Evolutionary conservation across 192 early-diverging fungal species (phyloP).

Genomic region (Entrophospora sp.): DNA sequence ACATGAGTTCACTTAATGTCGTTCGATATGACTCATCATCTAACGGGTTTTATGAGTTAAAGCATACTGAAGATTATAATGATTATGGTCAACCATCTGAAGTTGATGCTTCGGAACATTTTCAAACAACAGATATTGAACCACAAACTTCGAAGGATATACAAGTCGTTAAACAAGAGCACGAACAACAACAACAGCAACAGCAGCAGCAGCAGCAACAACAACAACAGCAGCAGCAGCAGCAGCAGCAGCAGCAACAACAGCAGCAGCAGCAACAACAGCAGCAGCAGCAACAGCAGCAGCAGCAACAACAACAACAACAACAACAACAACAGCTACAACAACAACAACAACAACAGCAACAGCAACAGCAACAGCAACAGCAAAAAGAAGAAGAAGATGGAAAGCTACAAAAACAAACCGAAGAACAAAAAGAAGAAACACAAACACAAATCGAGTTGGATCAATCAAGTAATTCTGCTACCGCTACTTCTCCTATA

Average conservation of each 20-base stretch:
- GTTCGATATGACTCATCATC: conserved; percentile 24
- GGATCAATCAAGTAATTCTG: background rate
- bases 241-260: no score
- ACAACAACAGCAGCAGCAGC: no score
- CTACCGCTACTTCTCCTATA: background rate
- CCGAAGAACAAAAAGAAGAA: background rate
- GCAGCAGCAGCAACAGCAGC: no score
- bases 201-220: background rate
- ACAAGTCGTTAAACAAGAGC: conserved; percentile 5
- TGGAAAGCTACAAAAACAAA: no score
- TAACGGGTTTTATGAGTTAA: conserved; percentile 28
- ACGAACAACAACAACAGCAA: background rate
- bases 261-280: no score
- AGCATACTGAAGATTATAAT: conserved; percentile 9
- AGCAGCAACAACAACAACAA: no score
- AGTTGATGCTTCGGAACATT: background rate
- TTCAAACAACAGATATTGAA: background rate
- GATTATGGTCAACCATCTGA: background rate
- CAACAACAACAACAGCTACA: no score
- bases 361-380: background rate
- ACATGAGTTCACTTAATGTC: conserved; percentile 69
- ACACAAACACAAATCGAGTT: background rate
- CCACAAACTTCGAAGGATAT: background rate
- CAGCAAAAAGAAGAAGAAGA: no score
- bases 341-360: no score